Conservation (phyloP, 495 filamentous ascomycete species). For the Aspergillus saccharolyticus region DNA sequence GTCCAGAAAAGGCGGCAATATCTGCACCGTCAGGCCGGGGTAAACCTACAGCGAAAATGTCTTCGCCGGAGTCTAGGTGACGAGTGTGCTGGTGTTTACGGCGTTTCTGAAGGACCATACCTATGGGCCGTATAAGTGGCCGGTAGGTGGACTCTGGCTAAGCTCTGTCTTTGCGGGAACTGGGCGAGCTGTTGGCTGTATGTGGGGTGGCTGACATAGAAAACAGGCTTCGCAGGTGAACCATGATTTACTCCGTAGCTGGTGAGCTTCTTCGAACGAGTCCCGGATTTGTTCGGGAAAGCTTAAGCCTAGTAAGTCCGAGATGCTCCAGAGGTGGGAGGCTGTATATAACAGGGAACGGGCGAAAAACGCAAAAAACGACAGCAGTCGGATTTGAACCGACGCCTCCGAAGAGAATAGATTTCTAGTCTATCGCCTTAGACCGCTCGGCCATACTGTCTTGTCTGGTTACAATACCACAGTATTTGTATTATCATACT, state of each 20-base stretch:
- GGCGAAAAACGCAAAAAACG: background rate
- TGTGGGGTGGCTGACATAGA: too few relatives aligned
- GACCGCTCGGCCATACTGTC: background rate
- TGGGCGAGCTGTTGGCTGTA: too few relatives aligned
- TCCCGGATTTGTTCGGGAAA: too few relatives aligned
- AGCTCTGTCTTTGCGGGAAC: too few relatives aligned
- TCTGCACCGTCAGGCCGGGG: slow-evolving; percentile 31
- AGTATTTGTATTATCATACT: too few relatives aligned
- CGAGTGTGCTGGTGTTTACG: slow-evolving; percentile 32
- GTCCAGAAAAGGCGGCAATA: slow-evolving; percentile 7
- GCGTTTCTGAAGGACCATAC: slow-evolving; percentile 30
- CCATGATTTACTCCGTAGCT: too few relatives aligned
- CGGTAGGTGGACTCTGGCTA: slow-evolving; percentile 16
- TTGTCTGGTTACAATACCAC: too few relatives aligned
- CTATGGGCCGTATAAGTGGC: slow-evolving; percentile 24
- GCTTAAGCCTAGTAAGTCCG: too few relatives aligned
- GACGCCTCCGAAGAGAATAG: background rate
- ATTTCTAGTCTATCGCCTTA: background rate
- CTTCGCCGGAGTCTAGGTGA: slow-evolving; percentile 14
- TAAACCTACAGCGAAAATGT: slow-evolving; percentile 28
- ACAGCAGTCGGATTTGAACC: background rate
- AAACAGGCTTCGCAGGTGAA: too few relatives aligned
- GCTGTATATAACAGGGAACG: too few relatives aligned
- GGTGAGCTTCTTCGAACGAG: too few relatives aligned
- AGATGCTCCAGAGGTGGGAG: too few relatives aligned